Evolutionary conservation across 2,329 filamentous ascomycete genomes (phyloP).

Genomic region (Xylariaceae sp.): DNA sequence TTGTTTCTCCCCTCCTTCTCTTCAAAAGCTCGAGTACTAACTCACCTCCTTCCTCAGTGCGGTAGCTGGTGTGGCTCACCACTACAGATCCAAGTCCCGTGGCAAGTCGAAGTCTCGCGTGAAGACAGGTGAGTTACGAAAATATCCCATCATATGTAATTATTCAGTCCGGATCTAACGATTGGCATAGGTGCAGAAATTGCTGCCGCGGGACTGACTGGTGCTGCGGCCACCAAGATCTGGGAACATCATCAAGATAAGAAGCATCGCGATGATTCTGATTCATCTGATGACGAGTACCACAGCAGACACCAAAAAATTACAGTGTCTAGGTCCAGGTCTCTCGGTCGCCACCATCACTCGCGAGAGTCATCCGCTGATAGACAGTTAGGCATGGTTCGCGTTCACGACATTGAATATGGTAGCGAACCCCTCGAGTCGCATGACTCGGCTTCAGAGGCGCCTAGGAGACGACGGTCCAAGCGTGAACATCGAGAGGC

Average conservation of each 20-base stretch:
- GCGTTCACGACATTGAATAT: slow-evolving; percentile 51
- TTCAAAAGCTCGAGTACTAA: slow-evolving; percentile 14
- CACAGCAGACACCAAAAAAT: slow-evolving; percentile 27
- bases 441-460: slow-evolving; percentile 47
- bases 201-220: slow-evolving; percentile 54
- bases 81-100: slow-evolving; percentile 49
- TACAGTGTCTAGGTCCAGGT: slow-evolving; percentile 42
- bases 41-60: slow-evolving; percentile 34
- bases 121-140: slow-evolving; percentile 37
- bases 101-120: slow-evolving; percentile 37
- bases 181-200: slow-evolving; percentile 45
- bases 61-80: slow-evolving; percentile 53
- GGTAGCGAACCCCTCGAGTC: slow-evolving; percentile 51
- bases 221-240: slow-evolving; percentile 55
- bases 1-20: background rate
- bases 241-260: slow-evolving; percentile 58
- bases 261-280: slow-evolving; percentile 44
- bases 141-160: background rate
- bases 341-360: slow-evolving; percentile 39
- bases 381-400: slow-evolving; percentile 58
- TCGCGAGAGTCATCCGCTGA: slow-evolving; percentile 51
- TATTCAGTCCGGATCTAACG: slow-evolving; percentile 12
- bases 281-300: slow-evolving; percentile 33
- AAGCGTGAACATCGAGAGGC: slow-evolving; percentile 35
- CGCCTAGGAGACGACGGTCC: slow-evolving; percentile 35